A percentile compares a stretch with the other conserved stretches of the same genome.
Evolutionary conservation across 257 asterid species (phyloP).

Genomic region (Solanum rostratum): DNA sequence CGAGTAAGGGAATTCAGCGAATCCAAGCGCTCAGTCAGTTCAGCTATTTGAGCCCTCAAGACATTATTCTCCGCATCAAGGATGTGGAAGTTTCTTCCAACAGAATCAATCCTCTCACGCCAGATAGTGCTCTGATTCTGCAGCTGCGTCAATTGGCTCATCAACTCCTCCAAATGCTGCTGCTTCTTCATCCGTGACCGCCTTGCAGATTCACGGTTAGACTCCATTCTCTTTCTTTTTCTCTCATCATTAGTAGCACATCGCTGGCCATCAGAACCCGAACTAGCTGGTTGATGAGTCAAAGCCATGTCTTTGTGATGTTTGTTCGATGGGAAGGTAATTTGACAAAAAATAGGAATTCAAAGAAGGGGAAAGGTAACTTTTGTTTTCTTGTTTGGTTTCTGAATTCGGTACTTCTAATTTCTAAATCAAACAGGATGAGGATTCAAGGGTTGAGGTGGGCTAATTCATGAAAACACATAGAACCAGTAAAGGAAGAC

Average conservation of each 20-base stretch:
- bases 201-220: conserved; percentile 77
- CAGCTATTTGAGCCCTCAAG: conserved; percentile 61
- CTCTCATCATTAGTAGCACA: conserved; percentile 36
- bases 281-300: conserved; percentile 27
- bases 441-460: background rate
- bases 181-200: conserved; percentile 73
- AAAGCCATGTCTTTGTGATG: conserved; percentile 24
- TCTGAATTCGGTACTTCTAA: background rate
- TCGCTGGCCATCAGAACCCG: conserved; percentile 30
- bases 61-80: conserved; percentile 54
- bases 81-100: conserved; percentile 23
- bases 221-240: conserved; percentile 68
- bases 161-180: conserved; percentile 47
- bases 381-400: background rate
- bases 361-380: background rate
- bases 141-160: conserved; percentile 28
- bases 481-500: conserved; percentile 88
- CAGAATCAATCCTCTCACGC: conserved; percentile 30
- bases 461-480: conserved; percentile 59
- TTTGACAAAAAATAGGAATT: background rate
- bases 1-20: conserved; percentile 55
- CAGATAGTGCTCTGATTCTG: conserved; percentile 38
- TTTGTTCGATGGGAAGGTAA: background rate
- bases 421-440: background rate
- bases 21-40: conserved; percentile 59